phyloP scores from a whole-genome alignment of 768 basidiomycete genomes.

The Peribolospora baueri region DNA sequence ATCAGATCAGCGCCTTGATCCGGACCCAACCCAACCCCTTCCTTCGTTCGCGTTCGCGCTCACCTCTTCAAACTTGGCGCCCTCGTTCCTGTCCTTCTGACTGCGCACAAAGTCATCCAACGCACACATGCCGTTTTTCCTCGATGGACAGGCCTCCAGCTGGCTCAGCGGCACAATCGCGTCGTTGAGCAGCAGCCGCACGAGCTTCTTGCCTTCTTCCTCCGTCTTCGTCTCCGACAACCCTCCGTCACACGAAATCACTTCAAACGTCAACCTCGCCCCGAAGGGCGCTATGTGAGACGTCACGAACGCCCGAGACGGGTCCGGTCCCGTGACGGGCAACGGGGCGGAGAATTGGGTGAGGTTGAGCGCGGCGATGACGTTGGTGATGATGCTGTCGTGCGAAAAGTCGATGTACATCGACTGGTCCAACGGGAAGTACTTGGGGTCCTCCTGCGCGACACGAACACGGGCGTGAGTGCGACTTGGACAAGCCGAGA shows the following conservation, averaged over 20 bases:
- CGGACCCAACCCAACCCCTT: too few relatives aligned
- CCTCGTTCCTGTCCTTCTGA: too few relatives aligned
- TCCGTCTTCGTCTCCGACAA: not conserved
- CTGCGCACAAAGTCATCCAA: too few relatives aligned
- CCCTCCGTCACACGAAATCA: constrained; percentile 31
- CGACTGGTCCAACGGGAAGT: constrained; percentile 17
- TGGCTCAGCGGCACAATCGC: constrained; percentile 57
- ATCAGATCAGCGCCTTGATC: too few relatives aligned
- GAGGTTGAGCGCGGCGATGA: constrained; percentile 20
- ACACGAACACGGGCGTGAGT: constrained; percentile 13
- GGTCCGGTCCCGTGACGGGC: not conserved
- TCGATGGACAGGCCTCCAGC: constrained; percentile 34
- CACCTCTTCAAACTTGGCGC: too few relatives aligned
- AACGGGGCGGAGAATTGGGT: constrained; percentile 16
- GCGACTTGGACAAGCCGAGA: not conserved
- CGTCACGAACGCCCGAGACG: constrained; percentile 33
- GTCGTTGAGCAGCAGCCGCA: constrained; percentile 70
- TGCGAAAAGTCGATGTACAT: constrained; percentile 25
- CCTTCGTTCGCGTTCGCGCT: too few relatives aligned
- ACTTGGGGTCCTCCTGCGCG: constrained; percentile 15
- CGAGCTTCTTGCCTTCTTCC: constrained; percentile 23
- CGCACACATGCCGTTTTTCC: too few relatives aligned
- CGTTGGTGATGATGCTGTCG: constrained; percentile 16
- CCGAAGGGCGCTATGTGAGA: constrained; percentile 66
- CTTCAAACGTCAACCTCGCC: constrained; percentile 42